Base-by-base conservation (phyloP, 2,329 filamentous ascomycete species). In the Albifimbria verrucaria region DNA sequence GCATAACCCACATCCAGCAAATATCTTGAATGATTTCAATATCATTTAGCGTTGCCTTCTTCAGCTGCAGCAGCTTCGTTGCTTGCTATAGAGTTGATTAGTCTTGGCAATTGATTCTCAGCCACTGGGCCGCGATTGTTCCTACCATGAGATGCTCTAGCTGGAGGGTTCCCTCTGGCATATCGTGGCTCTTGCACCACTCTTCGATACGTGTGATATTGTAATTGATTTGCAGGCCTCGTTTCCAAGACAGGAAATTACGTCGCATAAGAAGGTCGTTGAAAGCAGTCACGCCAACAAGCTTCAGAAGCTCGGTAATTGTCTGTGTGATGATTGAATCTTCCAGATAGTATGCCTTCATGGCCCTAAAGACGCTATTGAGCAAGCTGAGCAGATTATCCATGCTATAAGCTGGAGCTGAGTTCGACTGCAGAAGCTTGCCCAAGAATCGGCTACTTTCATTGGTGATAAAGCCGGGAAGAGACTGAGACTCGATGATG, bases 21-120 rank as follows among this genome's bases (percentile, higher is more conserved):
- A 99, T 99, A 70, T 99, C 94, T 77, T 99, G 94, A 66, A 99
- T 99, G 65, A 99, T 99, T 75, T 99, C 94, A 65, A 99, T 99
- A 67, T 99, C 94, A 70, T 97, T 99, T 68, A 99, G 77, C 1
- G 94, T 99, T 9, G 94, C 94, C 78, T 99, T 99, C 86, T 99
- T 99, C 58, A 99, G 80, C 72, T 99, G 94, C 59, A 99, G 81
- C 59, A 99, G 86, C 77, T 99, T 99, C 20, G 94, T 99, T 50
- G 94, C 94, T 90, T 97, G 93, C 87, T 90, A 57, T 61, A 48
- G 18, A 39, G 4, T 39, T 17, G 4, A 39, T 15, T 5, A 17
- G 32, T 39, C 5, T n/a, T n/a, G n/a, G n/a, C n/a, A n/a, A n/a
- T n/a, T n/a, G n/a, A n/a, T n/a, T n/a, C n/a, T n/a, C n/a, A n/a